phyloP scores from a whole-genome alignment of 805 yeast genomes.

The Kodamaea hsintzibuensis region DNA sequence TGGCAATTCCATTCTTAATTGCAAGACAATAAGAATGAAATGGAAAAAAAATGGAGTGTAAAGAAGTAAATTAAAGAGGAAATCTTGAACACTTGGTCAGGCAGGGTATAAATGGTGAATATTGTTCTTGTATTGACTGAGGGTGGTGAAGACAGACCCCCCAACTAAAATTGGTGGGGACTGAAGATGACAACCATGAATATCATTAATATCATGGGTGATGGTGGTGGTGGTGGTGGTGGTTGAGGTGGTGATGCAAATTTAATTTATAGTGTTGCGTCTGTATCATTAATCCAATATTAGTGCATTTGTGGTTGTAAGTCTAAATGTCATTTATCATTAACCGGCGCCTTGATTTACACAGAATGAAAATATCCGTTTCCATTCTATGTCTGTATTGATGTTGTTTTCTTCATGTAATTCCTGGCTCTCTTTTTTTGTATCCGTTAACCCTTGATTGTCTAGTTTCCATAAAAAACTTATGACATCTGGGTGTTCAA shows the following conservation, averaged over 20 bases:
- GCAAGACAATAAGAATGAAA: slow-evolving; percentile 8
- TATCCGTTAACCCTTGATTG: neutral
- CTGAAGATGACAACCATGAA: neutral
- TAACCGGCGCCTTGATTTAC: slow-evolving; percentile 2
- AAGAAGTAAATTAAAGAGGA: slow-evolving; percentile 1
- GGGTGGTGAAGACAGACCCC: neutral
- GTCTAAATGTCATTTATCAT: slow-evolving; percentile 5
- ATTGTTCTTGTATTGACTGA: slow-evolving; percentile 1
- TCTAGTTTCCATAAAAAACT: slow-evolving; percentile 1
- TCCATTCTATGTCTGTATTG: neutral
- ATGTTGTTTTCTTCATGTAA: neutral
- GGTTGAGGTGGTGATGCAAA: slow-evolving; percentile 4
- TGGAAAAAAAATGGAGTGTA: slow-evolving; percentile 2
- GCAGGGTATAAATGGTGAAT: slow-evolving; percentile 6
- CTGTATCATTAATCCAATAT: slow-evolving; percentile 8
- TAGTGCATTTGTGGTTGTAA: neutral
- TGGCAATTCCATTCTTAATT: slow-evolving; percentile 7
- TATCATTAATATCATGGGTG: neutral
- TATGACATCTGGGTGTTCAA: slow-evolving; percentile 11
- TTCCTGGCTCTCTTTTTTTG: neutral
- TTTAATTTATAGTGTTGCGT: slow-evolving; percentile 1
- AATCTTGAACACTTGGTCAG: slow-evolving; percentile 1
- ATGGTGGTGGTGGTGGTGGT: slow-evolving; percentile 3
- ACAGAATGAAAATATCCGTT: neutral
- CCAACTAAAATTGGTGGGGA: neutral